These are phyloP conservation scores for Tetradesmus obliquus DNA, from an alignment of 139 green algal genomes.

Conservation along the genomic window DNA sequence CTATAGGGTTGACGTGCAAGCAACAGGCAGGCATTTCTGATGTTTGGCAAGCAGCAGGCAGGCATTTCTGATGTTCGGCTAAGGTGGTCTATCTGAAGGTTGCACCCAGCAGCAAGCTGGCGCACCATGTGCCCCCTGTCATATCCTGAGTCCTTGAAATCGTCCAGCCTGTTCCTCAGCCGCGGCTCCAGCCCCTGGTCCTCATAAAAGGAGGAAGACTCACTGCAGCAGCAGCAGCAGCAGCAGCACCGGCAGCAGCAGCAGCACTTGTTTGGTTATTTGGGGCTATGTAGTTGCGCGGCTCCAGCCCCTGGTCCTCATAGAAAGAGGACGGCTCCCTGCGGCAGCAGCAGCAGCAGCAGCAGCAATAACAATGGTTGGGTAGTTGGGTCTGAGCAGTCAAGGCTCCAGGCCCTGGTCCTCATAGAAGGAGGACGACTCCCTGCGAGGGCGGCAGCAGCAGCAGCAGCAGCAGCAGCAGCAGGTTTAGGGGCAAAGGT, in stretches of 20 bases:
- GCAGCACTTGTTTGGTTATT: neutral
- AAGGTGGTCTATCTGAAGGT: neutral
- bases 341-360: neutral
- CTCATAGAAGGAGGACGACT: too few relatives aligned
- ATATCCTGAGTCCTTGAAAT: conserved; percentile 86
- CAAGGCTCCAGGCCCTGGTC: too few relatives aligned
- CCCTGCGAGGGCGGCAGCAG: too few relatives aligned
- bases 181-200: conserved; percentile 73
- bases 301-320: too few relatives aligned
- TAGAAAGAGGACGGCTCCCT: neutral
- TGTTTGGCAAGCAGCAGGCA: too few relatives aligned
- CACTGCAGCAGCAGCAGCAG: conserved; percentile 47
- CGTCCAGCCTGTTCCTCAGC: conserved; percentile 78
- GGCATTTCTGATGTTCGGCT: too few relatives aligned
- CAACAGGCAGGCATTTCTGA: too few relatives aligned
- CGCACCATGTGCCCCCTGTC: conserved; percentile 92
- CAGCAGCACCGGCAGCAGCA: neutral
- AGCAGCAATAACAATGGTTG: too few relatives aligned
- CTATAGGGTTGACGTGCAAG: too few relatives aligned
- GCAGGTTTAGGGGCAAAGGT: too few relatives aligned
- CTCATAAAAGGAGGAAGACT: conserved; percentile 73
- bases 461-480: too few relatives aligned
- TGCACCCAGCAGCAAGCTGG: neutral
- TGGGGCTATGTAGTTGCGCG: neutral
- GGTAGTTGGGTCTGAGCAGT: too few relatives aligned